Evolutionary conservation across 441 rosid species (phyloP).

Genomic region (Lepidium campestre): DNA sequence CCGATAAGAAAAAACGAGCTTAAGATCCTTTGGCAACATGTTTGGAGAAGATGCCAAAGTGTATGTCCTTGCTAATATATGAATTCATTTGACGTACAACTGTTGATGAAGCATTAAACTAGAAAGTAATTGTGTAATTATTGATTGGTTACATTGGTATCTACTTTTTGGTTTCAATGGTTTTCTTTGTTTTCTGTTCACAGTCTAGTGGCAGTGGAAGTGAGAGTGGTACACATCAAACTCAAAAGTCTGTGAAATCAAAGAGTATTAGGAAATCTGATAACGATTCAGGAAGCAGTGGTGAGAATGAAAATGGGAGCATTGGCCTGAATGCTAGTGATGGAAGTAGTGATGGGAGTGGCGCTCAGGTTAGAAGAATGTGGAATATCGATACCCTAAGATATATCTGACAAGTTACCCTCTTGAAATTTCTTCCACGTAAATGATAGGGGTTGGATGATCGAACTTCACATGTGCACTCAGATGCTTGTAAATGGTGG

Average conservation of each 20-base stretch:
- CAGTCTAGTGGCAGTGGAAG: conserved; percentile 72
- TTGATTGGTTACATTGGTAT: conserved; percentile 5
- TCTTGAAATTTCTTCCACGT: not conserved
- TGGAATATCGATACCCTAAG: not conserved
- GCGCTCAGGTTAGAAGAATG: conserved; percentile 47
- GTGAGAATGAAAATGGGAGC: conserved; percentile 47
- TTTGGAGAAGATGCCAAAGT: conserved; percentile 93
- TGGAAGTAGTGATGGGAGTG: conserved; percentile 64
- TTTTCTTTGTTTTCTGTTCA: conserved; percentile 14
- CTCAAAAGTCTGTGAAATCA: conserved; percentile 41
- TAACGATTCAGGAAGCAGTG: conserved; percentile 36
- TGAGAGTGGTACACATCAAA: conserved; percentile 55
- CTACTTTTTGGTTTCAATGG: conserved; percentile 10
- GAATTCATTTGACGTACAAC: not conserved
- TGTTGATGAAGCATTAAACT: not conserved
- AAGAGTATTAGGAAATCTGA: conserved; percentile 37
- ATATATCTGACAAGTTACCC: not conserved
- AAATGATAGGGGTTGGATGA: conserved; percentile 16
- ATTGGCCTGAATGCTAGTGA: conserved; percentile 33
- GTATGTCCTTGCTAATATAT: conserved; percentile 37
- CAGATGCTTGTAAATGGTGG: conserved; percentile 13
- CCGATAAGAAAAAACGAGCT: conserved; percentile 92
- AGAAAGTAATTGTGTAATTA: conserved; percentile 4
- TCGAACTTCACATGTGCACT: conserved; percentile 16
- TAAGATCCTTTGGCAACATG: conserved; percentile 92